Base-by-base conservation (phyloP, 2,329 filamentous ascomycete genomes). In the Phaeophleospora eucalypticola region DNA sequence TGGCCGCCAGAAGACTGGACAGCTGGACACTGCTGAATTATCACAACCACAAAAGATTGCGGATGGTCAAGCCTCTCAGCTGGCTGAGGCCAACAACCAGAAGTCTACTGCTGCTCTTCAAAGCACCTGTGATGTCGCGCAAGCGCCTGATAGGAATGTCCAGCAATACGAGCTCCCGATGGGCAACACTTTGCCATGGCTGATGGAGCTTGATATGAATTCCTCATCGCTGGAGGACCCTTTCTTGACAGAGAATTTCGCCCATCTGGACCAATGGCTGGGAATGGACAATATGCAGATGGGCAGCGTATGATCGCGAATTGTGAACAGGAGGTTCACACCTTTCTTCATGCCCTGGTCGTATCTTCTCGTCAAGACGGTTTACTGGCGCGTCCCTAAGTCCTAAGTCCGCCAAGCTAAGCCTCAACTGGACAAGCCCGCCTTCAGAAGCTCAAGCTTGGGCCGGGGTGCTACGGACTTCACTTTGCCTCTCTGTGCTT, bases 141-240 rank as follows among this genome's bases (percentile, higher is more conserved):
- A 12, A 29, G 12, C 24, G 24, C 7, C 24, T 6, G 24, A 29
- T 6, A 12, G 6, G 12, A 29, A 29, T 29, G 7, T 7, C 6
- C 24, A 29, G 12, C 24, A 29, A 6, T 29, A 29, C 24, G 24
- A 29, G 7, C 6, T 29, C 7, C 12, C 20, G 4, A 37, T 29
- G 4, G 15, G 29, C 27, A 47, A 43, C 18, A 47, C 45, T 4
- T 19, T 53, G 36, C 54, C 54, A 2, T 54, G 54, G 54, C 33
- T 49, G 8, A 50, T 57, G 49, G 47, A 57, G 40, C 46, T 54
- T 7, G 48, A 57, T 19, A 52, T 57, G 45, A 49, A 52, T 17
- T 41, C 43, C 9, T 45, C 52, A 4, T 48, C 51, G 14, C 39
- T 57, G 3, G 49, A 53, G 18, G 49, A 52, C 41, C 52, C 54